These are phyloP conservation scores for Yamadazyma phyllophila DNA, from an alignment of 805 yeast genomes.

Conservation along the genomic window DNA sequence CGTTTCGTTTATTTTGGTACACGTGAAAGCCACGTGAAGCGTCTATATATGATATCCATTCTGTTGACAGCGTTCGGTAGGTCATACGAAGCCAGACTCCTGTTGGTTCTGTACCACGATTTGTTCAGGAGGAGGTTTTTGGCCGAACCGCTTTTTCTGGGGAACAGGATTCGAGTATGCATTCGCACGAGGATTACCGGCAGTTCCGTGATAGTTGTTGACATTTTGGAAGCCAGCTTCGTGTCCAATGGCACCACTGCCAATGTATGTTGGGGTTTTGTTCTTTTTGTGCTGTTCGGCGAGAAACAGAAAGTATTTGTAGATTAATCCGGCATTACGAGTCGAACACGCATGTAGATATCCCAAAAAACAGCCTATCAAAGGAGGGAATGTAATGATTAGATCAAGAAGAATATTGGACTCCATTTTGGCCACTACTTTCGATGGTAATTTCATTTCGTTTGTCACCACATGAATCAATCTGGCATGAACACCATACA, in stretches of 20 bases:
- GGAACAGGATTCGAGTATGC: slow-evolving; percentile 8
- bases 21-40: slow-evolving; percentile 1
- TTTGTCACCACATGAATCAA: slow-evolving; percentile 60
- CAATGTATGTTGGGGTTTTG: slow-evolving; percentile 19
- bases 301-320: slow-evolving; percentile 28
- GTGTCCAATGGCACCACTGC: slow-evolving; percentile 15
- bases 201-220: background rate
- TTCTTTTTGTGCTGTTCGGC: slow-evolving; percentile 20
- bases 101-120: slow-evolving; percentile 17
- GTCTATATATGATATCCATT: background rate
- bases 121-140: background rate
- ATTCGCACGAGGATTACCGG: background rate
- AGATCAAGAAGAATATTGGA: slow-evolving; percentile 76
- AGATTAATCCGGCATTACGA: slow-evolving; percentile 80
- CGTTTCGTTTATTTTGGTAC: background rate
- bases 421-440: slow-evolving; percentile 64
- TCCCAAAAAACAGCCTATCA: slow-evolving; percentile 71
- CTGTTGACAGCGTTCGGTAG: background rate
- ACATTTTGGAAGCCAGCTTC: background rate
- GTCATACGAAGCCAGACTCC: slow-evolving; percentile 19
- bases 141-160: slow-evolving; percentile 1
- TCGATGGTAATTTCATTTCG: slow-evolving; percentile 54
- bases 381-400: slow-evolving; percentile 71
- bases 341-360: slow-evolving; percentile 89
- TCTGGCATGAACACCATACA: slow-evolving; percentile 77